Conservation (phyloP, 208 protist genomes). For the Balamuthia mandrillaris region DNA sequence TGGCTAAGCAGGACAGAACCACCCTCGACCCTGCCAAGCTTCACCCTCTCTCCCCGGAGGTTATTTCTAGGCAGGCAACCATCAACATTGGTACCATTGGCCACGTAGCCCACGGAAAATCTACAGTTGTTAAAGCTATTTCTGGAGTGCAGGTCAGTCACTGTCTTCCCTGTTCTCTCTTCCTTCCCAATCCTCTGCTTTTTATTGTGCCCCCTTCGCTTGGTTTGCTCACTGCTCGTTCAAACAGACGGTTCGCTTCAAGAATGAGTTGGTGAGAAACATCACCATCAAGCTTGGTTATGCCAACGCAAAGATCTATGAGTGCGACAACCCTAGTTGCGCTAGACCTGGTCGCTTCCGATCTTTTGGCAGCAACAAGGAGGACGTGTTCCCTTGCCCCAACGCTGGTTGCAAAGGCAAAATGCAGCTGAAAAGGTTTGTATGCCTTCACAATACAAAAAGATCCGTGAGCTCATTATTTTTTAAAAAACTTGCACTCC, state of each 20-base stretch:
- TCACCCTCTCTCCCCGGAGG: slow-evolving; percentile 88
- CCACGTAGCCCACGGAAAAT: slow-evolving; percentile 99
- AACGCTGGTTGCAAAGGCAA: slow-evolving; percentile 53
- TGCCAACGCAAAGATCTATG: slow-evolving; percentile 98
- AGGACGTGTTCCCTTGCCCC: slow-evolving; percentile 74
- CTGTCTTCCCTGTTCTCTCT: background rate
- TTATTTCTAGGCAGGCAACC: slow-evolving; percentile 98
- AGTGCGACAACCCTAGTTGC: slow-evolving; percentile 77
- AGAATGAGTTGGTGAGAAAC: slow-evolving; percentile 97
- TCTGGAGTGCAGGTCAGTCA: slow-evolving; percentile 86
- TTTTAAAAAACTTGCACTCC: background rate
- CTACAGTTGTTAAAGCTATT: slow-evolving; percentile 98
- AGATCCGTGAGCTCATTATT: background rate
- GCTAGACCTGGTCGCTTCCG: slow-evolving; percentile 88
- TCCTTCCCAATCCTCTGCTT: background rate
- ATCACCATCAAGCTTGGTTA: slow-evolving; percentile 99
- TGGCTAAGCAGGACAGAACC: slow-evolving; percentile 12
- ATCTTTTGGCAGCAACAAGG: slow-evolving; percentile 80
- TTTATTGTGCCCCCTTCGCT: background rate
- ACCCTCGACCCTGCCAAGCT: slow-evolving; percentile 74
- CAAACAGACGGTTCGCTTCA: slow-evolving; percentile 80
- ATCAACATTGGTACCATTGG: slow-evolving; percentile 99
- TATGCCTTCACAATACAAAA: background rate
- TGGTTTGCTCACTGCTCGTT: background rate
- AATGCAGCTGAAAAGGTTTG: slow-evolving; percentile 54